Evolutionary conservation across 2,329 filamentous ascomycete genomes (phyloP).

Genomic region (Epichloe glyceriae): DNA sequence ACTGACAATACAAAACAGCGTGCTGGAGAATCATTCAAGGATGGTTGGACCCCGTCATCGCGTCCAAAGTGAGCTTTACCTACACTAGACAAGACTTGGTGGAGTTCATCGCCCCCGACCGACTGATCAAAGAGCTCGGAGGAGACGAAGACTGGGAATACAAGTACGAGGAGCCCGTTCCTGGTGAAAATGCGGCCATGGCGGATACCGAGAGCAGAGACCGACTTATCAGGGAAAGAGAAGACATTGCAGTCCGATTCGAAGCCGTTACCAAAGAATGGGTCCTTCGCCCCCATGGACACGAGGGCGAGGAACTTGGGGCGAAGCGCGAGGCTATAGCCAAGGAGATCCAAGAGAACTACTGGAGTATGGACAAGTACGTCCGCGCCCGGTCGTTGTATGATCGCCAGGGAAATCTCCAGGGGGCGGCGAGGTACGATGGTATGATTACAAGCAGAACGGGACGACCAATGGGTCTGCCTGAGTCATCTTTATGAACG

Average conservation of each 20-base stretch:
- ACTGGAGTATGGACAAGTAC: slow-evolving; percentile 60
- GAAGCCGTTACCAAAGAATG: slow-evolving; percentile 46
- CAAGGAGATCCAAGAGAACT: slow-evolving; percentile 42
- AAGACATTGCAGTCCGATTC: slow-evolving; percentile 41
- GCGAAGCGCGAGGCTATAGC: slow-evolving; percentile 33
- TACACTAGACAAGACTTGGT: slow-evolving; percentile 48
- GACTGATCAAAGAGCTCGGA: slow-evolving; percentile 42
- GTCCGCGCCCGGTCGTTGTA: slow-evolving; percentile 49
- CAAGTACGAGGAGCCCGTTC: slow-evolving; percentile 45
- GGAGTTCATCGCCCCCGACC: slow-evolving; percentile 47
- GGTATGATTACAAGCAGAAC: background rate
- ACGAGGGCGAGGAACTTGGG: slow-evolving; percentile 9
- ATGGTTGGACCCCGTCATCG: slow-evolving; percentile 66
- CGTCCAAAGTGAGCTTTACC: slow-evolving; percentile 58
- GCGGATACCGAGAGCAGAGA: slow-evolving; percentile 29
- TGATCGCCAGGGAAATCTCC: slow-evolving; percentile 30
- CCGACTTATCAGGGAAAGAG: slow-evolving; percentile 36
- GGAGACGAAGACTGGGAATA: slow-evolving; percentile 58
- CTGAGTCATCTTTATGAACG: background rate
- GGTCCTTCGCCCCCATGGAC: slow-evolving; percentile 28
- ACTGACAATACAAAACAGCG: slow-evolving; percentile 10
- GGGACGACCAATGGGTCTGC: background rate
- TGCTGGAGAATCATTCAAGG: slow-evolving; percentile 53
- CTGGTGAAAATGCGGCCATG: slow-evolving; percentile 46
- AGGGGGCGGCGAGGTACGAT: background rate